Evolutionary conservation across 768 basidiomycete species (phyloP), one percentile per base, ranked within the genome.

Genomic region (Holtermanniella nyarrowii): DNA sequence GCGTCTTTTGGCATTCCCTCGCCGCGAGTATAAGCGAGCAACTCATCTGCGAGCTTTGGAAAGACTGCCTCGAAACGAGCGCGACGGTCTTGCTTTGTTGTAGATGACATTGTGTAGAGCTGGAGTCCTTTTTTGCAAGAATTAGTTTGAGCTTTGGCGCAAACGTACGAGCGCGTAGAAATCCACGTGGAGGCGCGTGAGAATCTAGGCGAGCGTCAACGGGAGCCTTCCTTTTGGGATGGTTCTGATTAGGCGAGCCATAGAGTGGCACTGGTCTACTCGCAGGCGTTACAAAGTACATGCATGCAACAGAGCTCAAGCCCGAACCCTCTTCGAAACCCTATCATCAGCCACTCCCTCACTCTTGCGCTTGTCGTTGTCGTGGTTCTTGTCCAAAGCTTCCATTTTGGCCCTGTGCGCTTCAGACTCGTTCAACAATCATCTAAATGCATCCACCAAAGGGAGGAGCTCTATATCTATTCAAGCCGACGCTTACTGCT

Each of bases 1-100:
- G 86, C 88, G 49, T 91, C 88, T 31, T 76, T 56, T 3, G 93
- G 89, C 82, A 97, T 87, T 3, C 80, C 80, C 63, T 87, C 78
- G 12, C 73, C 73, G 47, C 77, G 76, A 60, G 88, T 75, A 63
- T 84, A 78, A 2, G 73, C 78, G 53, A 91, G 69, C 14, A 96
- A 77, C 73, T 93, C 88, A 52, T 85, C 79, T 18, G 82, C 79
- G 58, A 96, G 79, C 56, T 75, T 71, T 12, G 76, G 75, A 73
- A 82, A 97, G 3, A 85, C 84, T 25, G 65, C 76, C 61, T 85
- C 78, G 73, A 97, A 97, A 25, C 67, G 54, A 23, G 59, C 53
- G 48, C 65, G 37, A 43, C 63, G 43, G 24, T 53, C 58, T 22
- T 59, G 55, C 44, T 67, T 67, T 27, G n/a, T n/a, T n/a, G n/a